Evolutionary conservation across 2,329 filamentous ascomycete species (phyloP), one percentile per base, ranked within the genome.

Genomic region (Aspergillus pseudoviridinutans): DNA sequence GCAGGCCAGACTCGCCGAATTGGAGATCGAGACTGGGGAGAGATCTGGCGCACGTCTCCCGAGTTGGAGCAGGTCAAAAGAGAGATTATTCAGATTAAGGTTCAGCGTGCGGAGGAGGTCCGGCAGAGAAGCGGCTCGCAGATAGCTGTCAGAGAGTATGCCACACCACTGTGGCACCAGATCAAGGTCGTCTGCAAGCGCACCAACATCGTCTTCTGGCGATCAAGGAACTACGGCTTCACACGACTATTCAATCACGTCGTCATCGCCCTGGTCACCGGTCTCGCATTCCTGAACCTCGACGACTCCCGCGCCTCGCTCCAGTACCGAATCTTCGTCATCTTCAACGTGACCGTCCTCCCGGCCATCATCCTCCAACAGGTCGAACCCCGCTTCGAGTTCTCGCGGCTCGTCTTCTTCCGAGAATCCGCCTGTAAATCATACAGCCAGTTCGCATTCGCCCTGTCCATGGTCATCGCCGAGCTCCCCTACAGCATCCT

Each of bases 171-270:
- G 8, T 79, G 77, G 76, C 89, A 92, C 71, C 92, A 96, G 79
- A 84, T 95, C 72, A 87, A 85, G 73, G 76, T 89, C 2, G 91
- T 96, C 29, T 82, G 86, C 64, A 80, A 78, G 57, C 86, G 92
- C 57, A 91, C 87, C 62, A 89, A 91, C 71, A 78, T 91, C 3
- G 83, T 89, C 0, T 93, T 90, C 79, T 96, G 90, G 90, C 83
- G 92, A 46, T 90, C 88, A 1, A 90, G 90, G 38, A 92, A 95
- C 77, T 96, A 96, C 71, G 87, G 91, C 53, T 94, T 95, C 73
- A 95, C 91, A 0, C 85, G 91, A 20, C 79, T 96, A 20, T 95
- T 93, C 80, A 92, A 89, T 69, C 91, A 96, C 71, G 79, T 93
- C 58, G 84, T 86, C 59, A 89, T 96, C 62, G 87, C 89, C 1